Evolutionary conservation across 1,284 basidiomycete genomes (phyloP).

Genomic region (Phlebopus sp.): DNA sequence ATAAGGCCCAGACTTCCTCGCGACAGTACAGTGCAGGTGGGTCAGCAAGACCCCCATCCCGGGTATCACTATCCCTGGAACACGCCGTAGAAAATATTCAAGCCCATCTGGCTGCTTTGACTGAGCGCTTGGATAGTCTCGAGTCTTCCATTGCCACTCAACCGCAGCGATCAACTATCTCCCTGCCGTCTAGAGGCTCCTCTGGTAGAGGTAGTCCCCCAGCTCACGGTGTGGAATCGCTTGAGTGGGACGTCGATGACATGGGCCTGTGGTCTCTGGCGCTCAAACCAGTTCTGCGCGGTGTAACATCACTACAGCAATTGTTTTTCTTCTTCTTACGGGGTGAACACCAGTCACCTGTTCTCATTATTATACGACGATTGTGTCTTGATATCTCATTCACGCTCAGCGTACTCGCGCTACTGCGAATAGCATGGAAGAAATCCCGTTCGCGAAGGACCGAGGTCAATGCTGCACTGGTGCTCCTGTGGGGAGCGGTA

Average conservation of each 20-base stretch:
- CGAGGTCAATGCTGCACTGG: slow-evolving; percentile 63
- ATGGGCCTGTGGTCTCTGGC: slow-evolving; percentile 78
- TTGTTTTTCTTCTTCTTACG: slow-evolving; percentile 54
- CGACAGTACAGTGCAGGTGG: slow-evolving; percentile 29
- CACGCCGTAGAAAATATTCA: slow-evolving; percentile 82
- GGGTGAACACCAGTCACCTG: slow-evolving; percentile 52
- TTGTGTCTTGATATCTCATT: slow-evolving; percentile 75
- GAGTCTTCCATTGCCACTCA: slow-evolving; percentile 49
- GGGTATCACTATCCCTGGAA: slow-evolving; percentile 49
- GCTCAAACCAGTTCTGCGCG: slow-evolving; percentile 56
- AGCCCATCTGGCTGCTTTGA: slow-evolving; percentile 84
- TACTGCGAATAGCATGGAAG: slow-evolving; percentile 61
- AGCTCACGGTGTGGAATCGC: slow-evolving; percentile 24
- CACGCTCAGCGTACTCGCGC: slow-evolving; percentile 53
- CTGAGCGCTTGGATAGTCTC: slow-evolving; percentile 80
- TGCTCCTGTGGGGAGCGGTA: slow-evolving; percentile 67
- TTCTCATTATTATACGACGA: slow-evolving; percentile 62
- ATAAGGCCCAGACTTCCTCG: slow-evolving; percentile 24
- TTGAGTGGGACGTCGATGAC: slow-evolving; percentile 66
- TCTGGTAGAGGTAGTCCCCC: slow-evolving; percentile 43
- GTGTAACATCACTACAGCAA: slow-evolving; percentile 45
- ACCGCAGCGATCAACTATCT: slow-evolving; percentile 36
- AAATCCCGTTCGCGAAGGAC: slow-evolving; percentile 62
- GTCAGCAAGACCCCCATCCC: slow-evolving; percentile 41
- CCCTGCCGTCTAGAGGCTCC: slow-evolving; percentile 34